These are phyloP conservation scores for Phytopythium sindhum DNA, from an alignment of 352 stramenopile genomes.

Conservation along the genomic window DNA sequence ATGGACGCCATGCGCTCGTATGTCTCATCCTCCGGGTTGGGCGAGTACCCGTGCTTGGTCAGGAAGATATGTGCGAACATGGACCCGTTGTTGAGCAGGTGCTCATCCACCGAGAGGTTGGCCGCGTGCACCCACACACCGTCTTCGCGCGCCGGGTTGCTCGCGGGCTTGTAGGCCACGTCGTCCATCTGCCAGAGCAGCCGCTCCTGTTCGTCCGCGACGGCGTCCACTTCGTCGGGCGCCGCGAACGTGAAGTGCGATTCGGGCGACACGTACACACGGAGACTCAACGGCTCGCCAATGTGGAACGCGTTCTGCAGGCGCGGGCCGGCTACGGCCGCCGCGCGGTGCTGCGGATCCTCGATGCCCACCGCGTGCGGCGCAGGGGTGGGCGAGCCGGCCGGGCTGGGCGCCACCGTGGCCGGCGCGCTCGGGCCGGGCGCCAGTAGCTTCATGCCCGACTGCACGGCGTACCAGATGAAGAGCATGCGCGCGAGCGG, in stretches of 20 bases:
- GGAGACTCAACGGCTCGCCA: constrained; percentile 47
- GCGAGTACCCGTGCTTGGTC: constrained; percentile 64
- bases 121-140: constrained; percentile 38
- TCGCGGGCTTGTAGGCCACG: constrained; percentile 45
- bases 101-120: constrained; percentile 73
- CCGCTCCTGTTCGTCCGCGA: constrained; percentile 44
- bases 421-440: constrained; percentile 12
- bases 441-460: constrained; percentile 39
- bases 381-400: neutral
- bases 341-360: constrained; percentile 9
- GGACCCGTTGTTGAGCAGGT: constrained; percentile 72
- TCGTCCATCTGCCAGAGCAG: constrained; percentile 57
- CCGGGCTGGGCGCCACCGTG: constrained; percentile 2
- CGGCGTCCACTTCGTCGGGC: constrained; percentile 15
- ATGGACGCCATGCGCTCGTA: constrained; percentile 55
- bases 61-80: constrained; percentile 86
- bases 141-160: constrained; percentile 49
- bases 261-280: constrained; percentile 63
- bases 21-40: constrained; percentile 56
- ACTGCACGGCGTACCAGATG: constrained; percentile 81
- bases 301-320: constrained; percentile 58
- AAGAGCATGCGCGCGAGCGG: constrained; percentile 70
- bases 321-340: constrained; percentile 11
- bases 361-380: constrained; percentile 5
- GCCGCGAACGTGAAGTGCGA: constrained; percentile 47